Base-by-base conservation (phyloP, 2,329 filamentous ascomycete species). In the Trichoderma aggressivum region DNA sequence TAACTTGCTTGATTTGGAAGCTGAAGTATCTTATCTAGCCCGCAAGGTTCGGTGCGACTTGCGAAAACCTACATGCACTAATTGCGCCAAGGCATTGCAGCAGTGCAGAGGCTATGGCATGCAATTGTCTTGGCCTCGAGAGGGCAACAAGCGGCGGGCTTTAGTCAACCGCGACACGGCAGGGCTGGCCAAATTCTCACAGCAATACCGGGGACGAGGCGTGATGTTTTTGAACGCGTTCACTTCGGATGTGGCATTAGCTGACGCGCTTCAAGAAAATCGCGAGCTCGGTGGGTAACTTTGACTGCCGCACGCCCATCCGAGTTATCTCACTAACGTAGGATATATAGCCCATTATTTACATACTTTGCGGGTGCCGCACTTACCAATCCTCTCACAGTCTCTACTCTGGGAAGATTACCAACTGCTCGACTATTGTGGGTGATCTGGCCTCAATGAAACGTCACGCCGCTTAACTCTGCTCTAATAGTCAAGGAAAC, bases 111-210 rank as follows among this genome's bases (percentile, higher is more conserved):
- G 70, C 26, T 72, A 72, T 36, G 70, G 70, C 58, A 69, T 72
- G 32, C 70, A 72, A 16, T 26, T 72, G 24, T 72, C 70, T 6
- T 72, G 70, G 70, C 70, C 70, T 7, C 66, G 66, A n/a, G 64
- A 61, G 21, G 70, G 70, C 6, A 59, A 72, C 28, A 72, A 63
- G 47, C 65, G 70, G 39, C 55, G 70, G 16, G 66, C 70, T 32
- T 5, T 64, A 32, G 58, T 70, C 21, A 39, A 53, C 34, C 10
- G 18, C 47, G 39, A 50, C 36, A 28, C 47, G 21, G 36, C 24
- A 5, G n/a, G 10, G 7, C 3, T 8, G 8, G 12, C 24, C 5
- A 56, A 26, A 47, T 14, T 55, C 14, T 18, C 50, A 10, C 16
- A 21, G n/a, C 64, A 30, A 14, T 24, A 50, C 39, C 32, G 64